Evolutionary conservation across 768 basidiomycete species (phyloP).

Genomic region (Gymnopilus dilepis): DNA sequence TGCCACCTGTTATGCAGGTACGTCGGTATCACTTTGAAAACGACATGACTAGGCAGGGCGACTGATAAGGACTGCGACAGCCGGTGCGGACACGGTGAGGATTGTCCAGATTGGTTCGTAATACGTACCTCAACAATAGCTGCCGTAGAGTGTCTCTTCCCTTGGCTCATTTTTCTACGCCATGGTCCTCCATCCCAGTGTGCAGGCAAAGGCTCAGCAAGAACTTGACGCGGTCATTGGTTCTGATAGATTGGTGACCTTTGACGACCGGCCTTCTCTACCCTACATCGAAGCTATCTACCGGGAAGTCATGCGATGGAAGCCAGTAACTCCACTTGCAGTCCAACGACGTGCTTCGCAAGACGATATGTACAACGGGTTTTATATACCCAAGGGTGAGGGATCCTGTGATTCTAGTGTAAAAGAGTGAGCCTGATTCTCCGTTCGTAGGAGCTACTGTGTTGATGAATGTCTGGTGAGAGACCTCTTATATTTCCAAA

Average conservation of each 20-base stretch:
- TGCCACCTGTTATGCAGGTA: constrained; percentile 23
- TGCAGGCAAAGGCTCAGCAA: constrained; percentile 33
- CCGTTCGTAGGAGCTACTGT: not conserved
- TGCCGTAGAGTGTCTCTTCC: constrained; percentile 20
- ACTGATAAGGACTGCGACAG: not conserved
- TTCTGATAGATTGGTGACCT: constrained; percentile 27
- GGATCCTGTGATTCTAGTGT: too few relatives aligned
- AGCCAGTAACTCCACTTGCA: constrained; percentile 24
- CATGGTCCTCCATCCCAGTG: constrained; percentile 33
- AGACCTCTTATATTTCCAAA: not conserved
- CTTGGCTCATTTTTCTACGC: constrained; percentile 33
- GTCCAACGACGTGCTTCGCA: constrained; percentile 27
- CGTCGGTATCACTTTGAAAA: not conserved
- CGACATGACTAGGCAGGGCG: not conserved
- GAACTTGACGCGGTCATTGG: constrained; percentile 37
- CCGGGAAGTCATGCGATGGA: constrained; percentile 20
- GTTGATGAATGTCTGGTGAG: constrained; percentile 1
- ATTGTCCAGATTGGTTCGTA: not conserved
- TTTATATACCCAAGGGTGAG: constrained; percentile 27
- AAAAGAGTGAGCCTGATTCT: too few relatives aligned
- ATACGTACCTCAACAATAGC: not conserved
- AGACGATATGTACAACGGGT: constrained; percentile 33
- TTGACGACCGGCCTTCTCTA: constrained; percentile 28
- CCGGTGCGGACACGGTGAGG: constrained; percentile 22
- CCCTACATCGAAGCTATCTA: constrained; percentile 27